Base-by-base conservation (phyloP, 805 yeast genomes). In the Tetrapisispora iriomotensis region DNA sequence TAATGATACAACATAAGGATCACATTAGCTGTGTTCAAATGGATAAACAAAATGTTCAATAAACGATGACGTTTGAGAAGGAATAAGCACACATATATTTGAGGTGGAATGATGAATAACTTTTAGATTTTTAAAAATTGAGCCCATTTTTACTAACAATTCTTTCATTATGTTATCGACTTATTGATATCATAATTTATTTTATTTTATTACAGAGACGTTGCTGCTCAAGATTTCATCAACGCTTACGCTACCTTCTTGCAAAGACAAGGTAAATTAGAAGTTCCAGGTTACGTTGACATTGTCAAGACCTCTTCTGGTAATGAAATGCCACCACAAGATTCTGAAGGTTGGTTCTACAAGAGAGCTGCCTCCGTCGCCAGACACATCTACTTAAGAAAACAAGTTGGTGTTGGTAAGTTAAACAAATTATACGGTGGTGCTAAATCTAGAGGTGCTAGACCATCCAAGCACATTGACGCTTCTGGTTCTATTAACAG, bases 401-500 rank as follows among this genome's bases (percentile, higher is more conserved):
- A 92, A 77, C 84, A 84, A 63, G 95, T 92, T 64, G 98, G 98
- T 83, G 94, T 90, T 62, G 98, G 98, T 79, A 84, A 84, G 68
- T 81, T 92, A 68, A 90, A 90, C 95, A 92, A 86, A 76, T 77
- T 86, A 64, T 92, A 92, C 92, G 98, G 98, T 74, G 94, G 94
- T 76, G 87, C 97, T 65, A 76, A 80, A 72, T 90, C 87, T 95
- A 92, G 97, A 77, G 98, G 98, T 73, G 77, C 77, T 75, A 82
- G 94, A 77, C 97, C 98, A 69, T 82, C 88, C 71, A 94, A 79
- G 78, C 98, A 92, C 82, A 85, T 77, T 63, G 95, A 92, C 66
- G 96, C 97, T 69, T 92, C 98, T 46, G 98, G 98, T 71, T 88
- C 97, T 58, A 77, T 92, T 68, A 92, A 92, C 96, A 87, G 98